Evolutionary conservation across 768 basidiomycete species (phyloP).

Genomic region (Hysterangium stoloniferum): DNA sequence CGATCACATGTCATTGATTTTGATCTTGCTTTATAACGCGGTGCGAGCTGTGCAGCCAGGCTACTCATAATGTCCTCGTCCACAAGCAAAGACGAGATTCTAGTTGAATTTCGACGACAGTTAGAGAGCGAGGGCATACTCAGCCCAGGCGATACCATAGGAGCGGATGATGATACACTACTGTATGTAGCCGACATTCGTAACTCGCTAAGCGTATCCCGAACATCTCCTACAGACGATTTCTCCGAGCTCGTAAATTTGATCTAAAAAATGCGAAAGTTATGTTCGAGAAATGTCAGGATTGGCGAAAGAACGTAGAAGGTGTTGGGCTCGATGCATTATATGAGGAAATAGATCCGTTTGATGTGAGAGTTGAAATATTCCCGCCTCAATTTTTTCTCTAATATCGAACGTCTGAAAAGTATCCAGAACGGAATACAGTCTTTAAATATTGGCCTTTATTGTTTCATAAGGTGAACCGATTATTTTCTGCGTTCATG

Average conservation of each 20-base stretch:
- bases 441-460: conserved; percentile 74
- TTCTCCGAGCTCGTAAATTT: conserved; percentile 65
- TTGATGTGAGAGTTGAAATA: conserved; percentile 43
- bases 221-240: conserved; percentile 40
- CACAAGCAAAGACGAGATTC: conserved; percentile 27
- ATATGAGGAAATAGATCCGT: conserved; percentile 56
- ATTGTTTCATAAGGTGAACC: conserved; percentile 65
- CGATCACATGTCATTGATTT: no score
- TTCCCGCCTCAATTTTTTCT: neutral
- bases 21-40: no score
- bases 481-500: neutral
- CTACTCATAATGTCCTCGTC: conserved; percentile 21
- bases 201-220: neutral
- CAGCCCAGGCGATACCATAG: conserved; percentile 53
- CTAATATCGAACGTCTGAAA: neutral
- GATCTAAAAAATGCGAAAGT: conserved; percentile 48
- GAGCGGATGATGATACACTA: conserved; percentile 51
- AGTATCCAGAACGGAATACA: conserved; percentile 65
- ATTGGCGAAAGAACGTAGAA: conserved; percentile 59
- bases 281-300: conserved; percentile 60
- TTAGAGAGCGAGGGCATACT: conserved; percentile 46
- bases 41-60: no score
- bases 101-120: conserved; percentile 44
- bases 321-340: conserved; percentile 60
- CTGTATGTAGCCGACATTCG: no score